Evolutionary conservation across 2,329 filamentous ascomycete species (phyloP).

Genomic region (Penicillium sp.): DNA sequence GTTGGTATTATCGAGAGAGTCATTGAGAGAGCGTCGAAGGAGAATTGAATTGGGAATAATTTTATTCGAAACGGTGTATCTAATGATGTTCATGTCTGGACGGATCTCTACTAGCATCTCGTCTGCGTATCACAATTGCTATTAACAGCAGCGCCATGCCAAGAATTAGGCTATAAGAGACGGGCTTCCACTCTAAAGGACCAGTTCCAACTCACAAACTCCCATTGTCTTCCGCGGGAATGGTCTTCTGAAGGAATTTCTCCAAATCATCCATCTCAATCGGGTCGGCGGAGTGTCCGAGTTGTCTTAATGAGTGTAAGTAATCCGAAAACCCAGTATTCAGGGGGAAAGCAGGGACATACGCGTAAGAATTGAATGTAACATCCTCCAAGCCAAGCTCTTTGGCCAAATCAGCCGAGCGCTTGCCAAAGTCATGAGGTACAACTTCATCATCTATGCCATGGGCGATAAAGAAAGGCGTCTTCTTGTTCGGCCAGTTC

Average conservation of each 20-base stretch:
- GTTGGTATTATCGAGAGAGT: slow-evolving; percentile 32
- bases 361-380: slow-evolving; percentile 77
- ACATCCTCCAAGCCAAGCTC: slow-evolving; percentile 71
- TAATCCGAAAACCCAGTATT: slow-evolving; percentile 2
- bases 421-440: slow-evolving; percentile 68
- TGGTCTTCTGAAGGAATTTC: slow-evolving; percentile 59
- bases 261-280: slow-evolving; percentile 85
- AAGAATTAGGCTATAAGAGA: slow-evolving; percentile 28
- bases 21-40: slow-evolving; percentile 28
- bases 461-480: slow-evolving; percentile 87
- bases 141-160: slow-evolving; percentile 32
- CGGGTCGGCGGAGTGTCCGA: slow-evolving; percentile 76
- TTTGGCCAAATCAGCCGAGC: slow-evolving; percentile 70
- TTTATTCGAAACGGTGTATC: not conserved
- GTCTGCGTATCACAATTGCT: slow-evolving; percentile 30
- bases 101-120: slow-evolving; percentile 4
- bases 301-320: slow-evolving; percentile 54
- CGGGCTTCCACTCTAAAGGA: slow-evolving; percentile 1
- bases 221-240: slow-evolving; percentile 53
- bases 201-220: slow-evolving; percentile 39
- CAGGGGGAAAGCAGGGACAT: slow-evolving; percentile 39
- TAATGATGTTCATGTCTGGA: slow-evolving; percentile 17
- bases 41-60: not conserved
- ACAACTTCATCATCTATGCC: slow-evolving; percentile 80
- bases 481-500: slow-evolving; percentile 69